Evolutionary conservation across 1,284 basidiomycete species (phyloP), one percentile per base, ranked within the genome.

Genomic region (Malassezia obtusa): DNA sequence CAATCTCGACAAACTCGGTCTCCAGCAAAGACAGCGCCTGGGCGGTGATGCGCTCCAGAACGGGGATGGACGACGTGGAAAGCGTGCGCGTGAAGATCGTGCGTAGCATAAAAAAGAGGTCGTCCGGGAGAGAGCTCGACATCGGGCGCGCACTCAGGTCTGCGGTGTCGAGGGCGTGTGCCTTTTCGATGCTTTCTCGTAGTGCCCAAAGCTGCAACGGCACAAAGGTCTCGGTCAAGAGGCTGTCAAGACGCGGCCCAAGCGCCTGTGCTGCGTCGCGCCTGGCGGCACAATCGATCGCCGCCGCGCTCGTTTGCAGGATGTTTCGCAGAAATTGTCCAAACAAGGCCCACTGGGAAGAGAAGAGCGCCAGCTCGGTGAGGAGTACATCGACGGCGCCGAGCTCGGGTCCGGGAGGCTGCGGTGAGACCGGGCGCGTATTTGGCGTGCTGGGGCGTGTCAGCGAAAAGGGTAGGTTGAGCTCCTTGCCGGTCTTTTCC

Each of bases 121-220:
- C 71, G 53, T 73, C 71, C 22, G 68, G 64, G 31, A 73, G 52
- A 3, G 69, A 67, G 2, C 68, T 65, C 5, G 64, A 63, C 45
- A 64, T 59, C 0, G 71, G 65, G 2, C 48, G 58, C 3, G 62
- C 57, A 1, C 47, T 36, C 21, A 60, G 58, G 30, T 73, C 70
- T 2, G 63, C 55, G 21, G 40, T 48, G 19, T 57, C 55, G 10
- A 57, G 28, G 15, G 37, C 37, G 50, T 71, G 21, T 58, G 85
- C 89, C 79, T 91, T 91, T 68, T 92, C 87, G 43, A 94, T 83
- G 52, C 83, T 84, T 11, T 81, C 83, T n/a, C 87, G 82, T 15
- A 85, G 80, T 74, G 91, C 95, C 90, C 90, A 96, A 3, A 84
- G 77, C 73, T 98, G 92, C 54, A 98, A 78, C 1, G 91, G 89